Conservation (phyloP, 139 green algal species). For the Spirogloea muscicola region DNA sequence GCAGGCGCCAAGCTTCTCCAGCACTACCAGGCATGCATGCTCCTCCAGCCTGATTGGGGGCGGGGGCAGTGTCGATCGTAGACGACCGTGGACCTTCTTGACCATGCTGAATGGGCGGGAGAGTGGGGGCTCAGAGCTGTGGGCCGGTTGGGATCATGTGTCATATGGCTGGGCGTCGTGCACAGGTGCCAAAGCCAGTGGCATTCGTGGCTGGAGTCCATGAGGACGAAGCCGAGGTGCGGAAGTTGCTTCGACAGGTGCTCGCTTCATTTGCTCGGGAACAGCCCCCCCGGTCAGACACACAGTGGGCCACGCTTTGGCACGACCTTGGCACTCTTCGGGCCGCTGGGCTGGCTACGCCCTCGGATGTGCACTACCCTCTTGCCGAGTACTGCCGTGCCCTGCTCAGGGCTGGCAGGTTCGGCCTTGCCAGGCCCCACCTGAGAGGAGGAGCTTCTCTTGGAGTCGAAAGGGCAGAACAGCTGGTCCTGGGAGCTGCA, state of each 20-base stretch:
- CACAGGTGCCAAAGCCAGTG: too few relatives aligned
- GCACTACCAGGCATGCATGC: too few relatives aligned
- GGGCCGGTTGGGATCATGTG: too few relatives aligned
- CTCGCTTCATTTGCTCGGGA: slow-evolving; percentile 6
- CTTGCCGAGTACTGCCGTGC: slow-evolving; percentile 15
- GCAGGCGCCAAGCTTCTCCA: too few relatives aligned
- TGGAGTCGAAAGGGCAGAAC: background rate
- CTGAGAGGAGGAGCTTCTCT: slow-evolving; percentile 11
- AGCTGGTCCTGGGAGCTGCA: slow-evolving; percentile 19
- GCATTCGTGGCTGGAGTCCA: too few relatives aligned
- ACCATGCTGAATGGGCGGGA: too few relatives aligned
- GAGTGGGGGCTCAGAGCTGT: too few relatives aligned
- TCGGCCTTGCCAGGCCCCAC: slow-evolving; percentile 3
- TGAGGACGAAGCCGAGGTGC: slow-evolving; percentile 6
- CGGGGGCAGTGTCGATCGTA: too few relatives aligned
- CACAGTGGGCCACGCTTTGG: slow-evolving; percentile 25
- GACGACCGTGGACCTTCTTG: too few relatives aligned
- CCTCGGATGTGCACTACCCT: slow-evolving; percentile 12
- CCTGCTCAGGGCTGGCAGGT: slow-evolving; percentile 15
- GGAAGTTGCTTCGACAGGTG: slow-evolving; percentile 15
- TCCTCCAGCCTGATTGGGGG: too few relatives aligned
- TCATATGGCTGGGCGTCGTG: too few relatives aligned
- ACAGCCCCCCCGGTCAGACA: slow-evolving; percentile 18
- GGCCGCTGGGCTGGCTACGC: background rate
- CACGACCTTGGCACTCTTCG: slow-evolving; percentile 21